Base-by-base conservation (phyloP, 495 filamentous ascomycete species). In the Xylaria flabelliformis region DNA sequence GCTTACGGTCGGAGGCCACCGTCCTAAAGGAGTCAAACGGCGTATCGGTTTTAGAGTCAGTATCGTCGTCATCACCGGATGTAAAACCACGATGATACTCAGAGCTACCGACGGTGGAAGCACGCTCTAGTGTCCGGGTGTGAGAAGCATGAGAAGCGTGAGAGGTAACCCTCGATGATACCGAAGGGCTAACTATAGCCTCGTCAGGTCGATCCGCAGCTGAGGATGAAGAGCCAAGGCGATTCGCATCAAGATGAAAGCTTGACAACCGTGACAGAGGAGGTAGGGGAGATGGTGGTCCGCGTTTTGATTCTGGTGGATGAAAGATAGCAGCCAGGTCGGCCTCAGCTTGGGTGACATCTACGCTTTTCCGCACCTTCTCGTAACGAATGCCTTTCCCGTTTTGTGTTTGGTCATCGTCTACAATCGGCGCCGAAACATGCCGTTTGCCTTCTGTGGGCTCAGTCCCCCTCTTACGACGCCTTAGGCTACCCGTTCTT, bases 21-120 rank as follows among this genome's bases (percentile, higher is more conserved):
- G 95, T 97, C 69, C 94, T 91, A 72, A 96, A 84, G 19, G 95
- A 98, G 80, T 98, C 96, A 82, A 93, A 98, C 59, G 94, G 89
- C 7, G 93, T 95, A 74, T 98, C 96, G 74, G 92, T 97, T 81
- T 92, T 88, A 69, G 93, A 90, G 75, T 97, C 94, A 4, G 89
- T 90, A 68, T 97, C 94, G 66, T 97, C 93, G 73, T 97, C 95
- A 65, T 95, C 94, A 6, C 90, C 89, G 2, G 90, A 94, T 13
- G 86, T 86, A 70, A 93, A 91, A 21, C 90, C 90, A 67, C 92
- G 90, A 53, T 89, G 88, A 74, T 96, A 86, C 73, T 99, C 95
- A 24, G 95, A 97, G 44, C 93, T 93, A 46, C 93, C 89, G 32
- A 95, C 80, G 2, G 94, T 97, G 7, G 93, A 95, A 15, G 93